A percentile compares a stretch with the other conserved stretches of the same genome.
Conservation (phyloP, 768 basidiomycete genomes). For the Amanita rimosa region DNA sequence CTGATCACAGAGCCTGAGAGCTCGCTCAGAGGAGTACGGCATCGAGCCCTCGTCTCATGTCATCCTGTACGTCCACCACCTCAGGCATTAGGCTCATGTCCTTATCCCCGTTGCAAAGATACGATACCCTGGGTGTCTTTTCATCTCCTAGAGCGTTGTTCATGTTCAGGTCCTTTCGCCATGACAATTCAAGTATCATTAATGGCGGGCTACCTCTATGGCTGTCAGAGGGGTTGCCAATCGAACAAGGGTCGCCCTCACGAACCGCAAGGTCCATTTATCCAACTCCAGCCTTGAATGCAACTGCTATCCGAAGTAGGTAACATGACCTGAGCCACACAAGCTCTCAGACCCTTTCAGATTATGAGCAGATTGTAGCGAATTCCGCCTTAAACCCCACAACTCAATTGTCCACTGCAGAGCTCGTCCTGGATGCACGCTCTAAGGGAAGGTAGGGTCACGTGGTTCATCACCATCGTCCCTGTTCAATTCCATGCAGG, state of each 20-base stretch:
- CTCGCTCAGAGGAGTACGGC: constrained; percentile 45
- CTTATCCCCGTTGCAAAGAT: constrained; percentile 32
- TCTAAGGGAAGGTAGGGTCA: constrained; percentile 58
- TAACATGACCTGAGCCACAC: background rate
- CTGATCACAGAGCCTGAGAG: background rate
- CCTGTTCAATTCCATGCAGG: constrained; percentile 25
- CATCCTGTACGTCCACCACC: constrained; percentile 45
- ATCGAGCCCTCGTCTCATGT: constrained; percentile 70
- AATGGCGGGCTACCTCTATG: constrained; percentile 90
- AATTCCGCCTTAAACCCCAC: constrained; percentile 47
- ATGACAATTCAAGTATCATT: constrained; percentile 74
- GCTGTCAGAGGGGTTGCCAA: constrained; percentile 52
- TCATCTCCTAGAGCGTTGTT: constrained; percentile 87
- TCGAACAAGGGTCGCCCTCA: constrained; percentile 27
- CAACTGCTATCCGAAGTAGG: constrained; percentile 43
- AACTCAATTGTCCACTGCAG: constrained; percentile 31
- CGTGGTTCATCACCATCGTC: background rate
- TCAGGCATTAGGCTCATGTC: background rate
- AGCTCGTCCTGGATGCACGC: constrained; percentile 83
- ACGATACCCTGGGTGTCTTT: constrained; percentile 87
- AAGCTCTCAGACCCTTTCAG: constrained; percentile 25
- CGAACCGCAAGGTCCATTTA: constrained; percentile 27
- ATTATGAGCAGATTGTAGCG: constrained; percentile 68
- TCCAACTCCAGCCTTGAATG: constrained; percentile 39
- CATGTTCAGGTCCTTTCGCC: constrained; percentile 91